These are phyloP conservation scores for Phytophthora pistaciae DNA, from an alignment of 352 stramenopile genomes.

Conservation along the genomic window DNA sequence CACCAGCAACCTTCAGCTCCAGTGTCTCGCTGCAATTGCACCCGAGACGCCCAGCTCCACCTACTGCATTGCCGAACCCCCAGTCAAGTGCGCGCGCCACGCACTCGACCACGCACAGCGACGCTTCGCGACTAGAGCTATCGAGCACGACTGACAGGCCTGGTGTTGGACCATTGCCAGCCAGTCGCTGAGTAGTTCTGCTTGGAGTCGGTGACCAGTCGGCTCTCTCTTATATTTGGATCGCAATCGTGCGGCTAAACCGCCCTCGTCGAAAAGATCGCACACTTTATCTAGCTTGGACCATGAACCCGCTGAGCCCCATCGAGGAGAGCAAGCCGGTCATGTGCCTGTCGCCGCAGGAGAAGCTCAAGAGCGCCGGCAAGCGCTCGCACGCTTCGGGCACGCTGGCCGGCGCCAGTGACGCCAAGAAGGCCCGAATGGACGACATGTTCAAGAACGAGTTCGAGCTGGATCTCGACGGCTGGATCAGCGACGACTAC, in stretches of 20 bases:
- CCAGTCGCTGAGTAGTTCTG: constrained; percentile 3
- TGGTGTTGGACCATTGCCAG: constrained; percentile 32
- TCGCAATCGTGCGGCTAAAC: constrained; percentile 1
- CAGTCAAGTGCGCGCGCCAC: constrained; percentile 12
- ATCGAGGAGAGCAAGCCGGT: constrained; percentile 58
- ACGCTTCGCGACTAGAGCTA: constrained; percentile 26
- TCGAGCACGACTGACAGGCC: constrained; percentile 9
- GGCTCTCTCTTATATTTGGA: constrained; percentile 16
- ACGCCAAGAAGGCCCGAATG: constrained; percentile 42
- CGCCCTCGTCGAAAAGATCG: constrained; percentile 28
- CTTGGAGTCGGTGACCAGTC: constrained; percentile 19
- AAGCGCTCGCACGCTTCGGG: constrained; percentile 45
- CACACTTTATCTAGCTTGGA: constrained; percentile 9
- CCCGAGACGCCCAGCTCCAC: constrained; percentile 5
- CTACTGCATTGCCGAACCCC: constrained; percentile 11
- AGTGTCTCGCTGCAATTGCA: constrained; percentile 18
- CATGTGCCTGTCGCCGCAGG: constrained; percentile 76
- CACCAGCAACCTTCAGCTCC: too few species aligned
- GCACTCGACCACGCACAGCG: constrained; percentile 12
- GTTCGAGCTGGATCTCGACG: constrained; percentile 56
- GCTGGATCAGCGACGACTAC: constrained; percentile 87
- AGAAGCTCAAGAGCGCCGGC: constrained; percentile 63
- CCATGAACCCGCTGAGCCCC: constrained; percentile 35
- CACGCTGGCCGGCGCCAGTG: constrained; percentile 19
- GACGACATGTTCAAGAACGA: constrained; percentile 48